phyloP scores from a whole-genome alignment of 257 asterid species.

The Solanum etuberosum region DNA sequence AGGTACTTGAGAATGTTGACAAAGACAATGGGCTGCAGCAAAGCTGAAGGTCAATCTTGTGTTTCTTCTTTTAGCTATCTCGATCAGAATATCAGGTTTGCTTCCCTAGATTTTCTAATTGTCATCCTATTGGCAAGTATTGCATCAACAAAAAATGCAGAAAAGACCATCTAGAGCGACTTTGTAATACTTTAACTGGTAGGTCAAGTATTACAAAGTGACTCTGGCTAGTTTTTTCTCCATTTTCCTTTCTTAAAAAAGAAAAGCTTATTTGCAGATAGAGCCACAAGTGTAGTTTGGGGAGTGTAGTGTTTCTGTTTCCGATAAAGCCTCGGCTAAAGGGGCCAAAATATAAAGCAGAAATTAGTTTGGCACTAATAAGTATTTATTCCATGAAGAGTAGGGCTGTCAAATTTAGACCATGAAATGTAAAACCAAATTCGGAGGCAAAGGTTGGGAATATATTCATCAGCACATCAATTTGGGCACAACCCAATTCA shows the following conservation, averaged over 20 bases:
- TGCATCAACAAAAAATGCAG: not conserved
- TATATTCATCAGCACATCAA: not conserved
- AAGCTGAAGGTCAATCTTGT: not conserved
- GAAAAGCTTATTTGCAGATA: not conserved
- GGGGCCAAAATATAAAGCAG: not conserved
- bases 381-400: not conserved
- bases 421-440: not conserved
- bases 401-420: not conserved
- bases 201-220: not conserved
- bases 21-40: not conserved
- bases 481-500: not conserved
- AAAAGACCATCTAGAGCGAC: not conserved
- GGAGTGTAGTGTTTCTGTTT: not conserved
- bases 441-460: not conserved
- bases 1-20: not conserved
- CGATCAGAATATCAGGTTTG: not conserved
- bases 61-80: not conserved
- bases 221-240: not conserved
- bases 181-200: not conserved
- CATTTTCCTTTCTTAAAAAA: not conserved
- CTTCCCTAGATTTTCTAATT: not conserved
- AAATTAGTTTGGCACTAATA: not conserved
- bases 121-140: not conserved
- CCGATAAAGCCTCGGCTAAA: not conserved
- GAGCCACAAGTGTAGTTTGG: not conserved